Conservation (phyloP, 768 basidiomycete genomes). For the Paxillus rubicundulus region DNA sequence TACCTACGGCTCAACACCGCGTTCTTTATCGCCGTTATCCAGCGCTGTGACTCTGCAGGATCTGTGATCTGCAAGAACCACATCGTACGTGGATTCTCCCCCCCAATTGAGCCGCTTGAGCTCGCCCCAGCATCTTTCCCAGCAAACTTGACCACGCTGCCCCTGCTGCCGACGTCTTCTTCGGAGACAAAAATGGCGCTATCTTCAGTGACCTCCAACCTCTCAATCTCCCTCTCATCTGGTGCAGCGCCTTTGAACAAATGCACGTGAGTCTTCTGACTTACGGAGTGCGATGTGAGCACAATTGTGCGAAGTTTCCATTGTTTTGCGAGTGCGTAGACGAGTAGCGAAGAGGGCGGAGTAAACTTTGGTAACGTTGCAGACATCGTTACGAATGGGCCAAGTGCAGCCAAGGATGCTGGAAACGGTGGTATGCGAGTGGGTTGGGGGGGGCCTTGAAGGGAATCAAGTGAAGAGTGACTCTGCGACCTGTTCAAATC, state of each 20-base stretch:
- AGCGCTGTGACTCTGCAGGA: conserved; percentile 61
- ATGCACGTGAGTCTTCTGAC: conserved; percentile 56
- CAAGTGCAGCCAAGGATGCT: conserved; percentile 49
- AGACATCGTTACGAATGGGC: conserved; percentile 50
- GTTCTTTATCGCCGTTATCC: conserved; percentile 74
- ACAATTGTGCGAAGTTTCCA: conserved; percentile 69
- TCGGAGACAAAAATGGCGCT: conserved; percentile 76
- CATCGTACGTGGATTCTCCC: conserved; percentile 12
- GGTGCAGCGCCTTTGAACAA: conserved; percentile 61
- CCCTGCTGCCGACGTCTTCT: conserved; percentile 42
- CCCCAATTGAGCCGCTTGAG: conserved; percentile 19
- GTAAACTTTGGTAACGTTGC: conserved; percentile 66
- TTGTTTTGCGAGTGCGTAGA: conserved; percentile 68
- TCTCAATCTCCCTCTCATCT: conserved; percentile 69
- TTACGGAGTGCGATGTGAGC: conserved; percentile 43
- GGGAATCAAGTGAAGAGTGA: conserved; percentile 17
- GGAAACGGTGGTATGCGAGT: conserved; percentile 55
- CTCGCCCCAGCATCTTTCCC: conserved; percentile 56
- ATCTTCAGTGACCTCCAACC: conserved; percentile 73
- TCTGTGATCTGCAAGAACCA: conserved; percentile 72
- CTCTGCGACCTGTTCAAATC: conserved; percentile 25
- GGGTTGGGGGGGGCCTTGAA: conserved; percentile 7
- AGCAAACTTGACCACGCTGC: conserved; percentile 63
- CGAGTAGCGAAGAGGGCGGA: conserved; percentile 63
- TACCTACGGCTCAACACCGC: conserved; percentile 72